Percentiles rank a stretch among this genome's conserved stretches.
Conservation (phyloP, 2,329 filamentous ascomycete species). For the Amesomyces nigricolor region DNA sequence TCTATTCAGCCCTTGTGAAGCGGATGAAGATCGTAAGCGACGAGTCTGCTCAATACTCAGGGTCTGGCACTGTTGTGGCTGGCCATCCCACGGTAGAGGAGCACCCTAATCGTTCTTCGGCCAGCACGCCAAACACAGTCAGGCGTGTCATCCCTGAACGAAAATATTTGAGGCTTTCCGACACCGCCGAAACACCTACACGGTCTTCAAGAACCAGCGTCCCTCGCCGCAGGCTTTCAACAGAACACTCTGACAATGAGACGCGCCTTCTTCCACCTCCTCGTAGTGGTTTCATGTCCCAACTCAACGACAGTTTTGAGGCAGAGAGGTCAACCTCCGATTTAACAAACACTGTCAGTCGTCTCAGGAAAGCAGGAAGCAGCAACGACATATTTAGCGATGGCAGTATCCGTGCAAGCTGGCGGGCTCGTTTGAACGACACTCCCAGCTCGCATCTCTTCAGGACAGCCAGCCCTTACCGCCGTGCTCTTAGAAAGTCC, state of each 20-base stretch:
- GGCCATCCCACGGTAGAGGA: background rate
- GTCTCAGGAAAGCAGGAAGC: background rate
- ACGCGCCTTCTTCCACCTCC: background rate
- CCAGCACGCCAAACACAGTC: constrained; percentile 19
- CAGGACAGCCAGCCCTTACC: constrained; percentile 50
- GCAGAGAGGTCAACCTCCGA: background rate
- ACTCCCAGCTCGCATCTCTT: constrained; percentile 49
- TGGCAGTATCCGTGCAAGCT: constrained; percentile 22
- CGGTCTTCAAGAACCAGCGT: background rate
- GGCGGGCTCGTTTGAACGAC: constrained; percentile 47
- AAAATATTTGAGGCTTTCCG: background rate
- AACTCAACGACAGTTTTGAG: too few relatives aligned
- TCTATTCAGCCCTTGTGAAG: constrained; percentile 61
- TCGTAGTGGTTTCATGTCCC: background rate
- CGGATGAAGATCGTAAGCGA: constrained; percentile 41
- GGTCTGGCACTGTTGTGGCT: constrained; percentile 3
- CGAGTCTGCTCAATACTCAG: constrained; percentile 18
- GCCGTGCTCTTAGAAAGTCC: constrained; percentile 44
- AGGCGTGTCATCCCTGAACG: background rate
- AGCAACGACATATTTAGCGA: background rate
- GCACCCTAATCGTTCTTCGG: background rate
- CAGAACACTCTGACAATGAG: background rate
- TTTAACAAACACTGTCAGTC: background rate
- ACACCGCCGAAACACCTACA: constrained; percentile 9
- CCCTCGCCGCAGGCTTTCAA: background rate